Conservation (phyloP, 108 stramenopile genomes). For the Cylindrotheca fusiformis region DNA sequence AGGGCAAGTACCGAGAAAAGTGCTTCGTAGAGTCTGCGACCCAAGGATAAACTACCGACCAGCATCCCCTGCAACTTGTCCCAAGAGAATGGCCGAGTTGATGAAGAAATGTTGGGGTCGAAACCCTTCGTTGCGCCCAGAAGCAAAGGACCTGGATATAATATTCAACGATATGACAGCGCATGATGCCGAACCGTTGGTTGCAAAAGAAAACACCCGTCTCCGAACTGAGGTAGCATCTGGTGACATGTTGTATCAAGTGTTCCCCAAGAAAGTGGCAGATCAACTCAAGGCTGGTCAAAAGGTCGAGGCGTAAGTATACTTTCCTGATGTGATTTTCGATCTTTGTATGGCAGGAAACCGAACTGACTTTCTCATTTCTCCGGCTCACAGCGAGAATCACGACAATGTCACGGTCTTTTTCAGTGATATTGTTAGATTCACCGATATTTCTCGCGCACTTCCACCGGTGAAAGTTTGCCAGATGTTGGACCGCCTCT, state of each 20-base stretch:
- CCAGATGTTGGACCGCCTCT: constrained; percentile 46
- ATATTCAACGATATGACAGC: constrained; percentile 28
- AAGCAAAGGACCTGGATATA: constrained; percentile 41
- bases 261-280: constrained; percentile 60
- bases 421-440: constrained; percentile 54
- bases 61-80: constrained; percentile 28
- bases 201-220: neutral
- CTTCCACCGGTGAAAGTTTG: constrained; percentile 34
- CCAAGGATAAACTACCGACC: constrained; percentile 37
- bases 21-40: constrained; percentile 29
- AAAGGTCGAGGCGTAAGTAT: constrained; percentile 21
- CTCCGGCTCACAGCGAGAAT: neutral
- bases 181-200: constrained; percentile 17
- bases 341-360: neutral
- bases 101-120: constrained; percentile 38
- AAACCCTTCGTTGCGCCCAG: constrained; percentile 29
- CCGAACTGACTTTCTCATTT: neutral
- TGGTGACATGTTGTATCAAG: constrained; percentile 5
- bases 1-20: constrained; percentile 47
- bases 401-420: constrained; percentile 31
- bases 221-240: neutral
- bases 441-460: constrained; percentile 36
- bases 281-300: constrained; percentile 25
- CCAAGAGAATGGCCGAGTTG: constrained; percentile 27
- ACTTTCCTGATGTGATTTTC: constrained; percentile 2